Evolutionary conservation across 164 flowering plant genomes (phyloP).

Genomic region (Magnolia kwangsiensis): DNA sequence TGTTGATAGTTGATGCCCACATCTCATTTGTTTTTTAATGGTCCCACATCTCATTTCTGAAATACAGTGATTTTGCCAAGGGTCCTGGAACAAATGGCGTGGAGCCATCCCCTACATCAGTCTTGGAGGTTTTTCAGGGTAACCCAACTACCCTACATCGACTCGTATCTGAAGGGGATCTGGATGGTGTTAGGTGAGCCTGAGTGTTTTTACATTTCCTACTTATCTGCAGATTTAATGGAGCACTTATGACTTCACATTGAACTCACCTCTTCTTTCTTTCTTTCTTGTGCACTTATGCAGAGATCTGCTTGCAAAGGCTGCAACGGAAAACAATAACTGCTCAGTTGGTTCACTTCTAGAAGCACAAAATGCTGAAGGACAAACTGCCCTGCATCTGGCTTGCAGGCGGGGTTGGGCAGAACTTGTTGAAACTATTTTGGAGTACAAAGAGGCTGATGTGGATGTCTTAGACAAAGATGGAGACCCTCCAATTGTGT

Average conservation of each 20-base stretch:
- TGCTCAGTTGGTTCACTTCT: constrained; percentile 50
- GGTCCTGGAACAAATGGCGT: constrained; percentile 36
- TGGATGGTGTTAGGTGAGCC: constrained; percentile 77
- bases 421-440: constrained; percentile 79
- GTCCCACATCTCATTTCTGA: constrained; percentile 1
- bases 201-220: background rate
- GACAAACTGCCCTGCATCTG: constrained; percentile 94
- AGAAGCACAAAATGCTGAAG: constrained; percentile 90
- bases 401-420: constrained; percentile 92
- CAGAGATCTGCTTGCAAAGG: constrained; percentile 79
- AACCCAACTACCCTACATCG: constrained; percentile 61
- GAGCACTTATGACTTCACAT: background rate
- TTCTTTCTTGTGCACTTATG: background rate
- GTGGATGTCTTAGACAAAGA: constrained; percentile 90
- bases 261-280: background rate
- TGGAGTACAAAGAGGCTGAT: constrained; percentile 69
- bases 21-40: background rate
- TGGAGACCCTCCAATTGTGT: constrained; percentile 97
- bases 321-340: constrained; percentile 47
- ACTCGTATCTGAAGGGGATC: constrained; percentile 78
- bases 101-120: constrained; percentile 46
- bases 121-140: constrained; percentile 43
- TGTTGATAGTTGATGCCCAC: background rate
- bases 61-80: constrained; percentile 51
- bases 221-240: background rate